Evolutionary conservation across 1,139 yeast species (phyloP), one percentile per base, ranked within the genome.

Genomic region (Debaryomyces sp.): DNA sequence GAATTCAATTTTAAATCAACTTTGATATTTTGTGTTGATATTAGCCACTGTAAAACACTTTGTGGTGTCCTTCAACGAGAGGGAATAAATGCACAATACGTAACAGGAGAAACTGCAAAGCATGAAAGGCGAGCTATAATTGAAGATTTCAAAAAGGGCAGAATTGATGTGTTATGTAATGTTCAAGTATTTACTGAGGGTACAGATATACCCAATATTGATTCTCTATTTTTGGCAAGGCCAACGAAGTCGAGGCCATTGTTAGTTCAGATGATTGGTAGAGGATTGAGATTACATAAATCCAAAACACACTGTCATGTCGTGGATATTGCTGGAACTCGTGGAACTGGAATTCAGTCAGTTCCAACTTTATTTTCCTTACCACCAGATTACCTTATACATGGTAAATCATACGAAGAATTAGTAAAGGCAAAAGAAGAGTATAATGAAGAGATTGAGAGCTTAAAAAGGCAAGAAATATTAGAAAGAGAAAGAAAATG

Each of bases 111-210:
- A 15, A 89, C 96, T 0, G 71, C 75, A 3, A 68, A 71, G 21
- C 60, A 61, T 18, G 84, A 81, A 41, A 71, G 98, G 37, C 75
- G 70, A 10, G 61, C 66, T 1, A 73, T 84, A 0, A 66, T 91
- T 1, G 68, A 72, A 3, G 85, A 80, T 41, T 92, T 92, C 61
- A 78, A 75, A 52, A 58, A 67, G 1, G 92, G 96, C 0, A 61
- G 75, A 15, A 75, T 89, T 24, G 82, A 87, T 3, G 96, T 94
- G 0, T 67, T 92, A 26, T 80, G 95, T 66, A 94, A 94, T 61
- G 96, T 96, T 60, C 90, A 87, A 22, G 90, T 92, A 2, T 87
- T 92, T 57, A 92, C 97, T 0, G 99, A 94, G 65, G 99, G 99
- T 0, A 90, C 98, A 0, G 98, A 92, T 67, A 85, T 92, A 21